Percentiles rank a stretch among this genome's conserved stretches.
phyloP scores from a whole-genome alignment of 2,329 filamentous ascomycete genomes.

The Beauveria sp. region DNA sequence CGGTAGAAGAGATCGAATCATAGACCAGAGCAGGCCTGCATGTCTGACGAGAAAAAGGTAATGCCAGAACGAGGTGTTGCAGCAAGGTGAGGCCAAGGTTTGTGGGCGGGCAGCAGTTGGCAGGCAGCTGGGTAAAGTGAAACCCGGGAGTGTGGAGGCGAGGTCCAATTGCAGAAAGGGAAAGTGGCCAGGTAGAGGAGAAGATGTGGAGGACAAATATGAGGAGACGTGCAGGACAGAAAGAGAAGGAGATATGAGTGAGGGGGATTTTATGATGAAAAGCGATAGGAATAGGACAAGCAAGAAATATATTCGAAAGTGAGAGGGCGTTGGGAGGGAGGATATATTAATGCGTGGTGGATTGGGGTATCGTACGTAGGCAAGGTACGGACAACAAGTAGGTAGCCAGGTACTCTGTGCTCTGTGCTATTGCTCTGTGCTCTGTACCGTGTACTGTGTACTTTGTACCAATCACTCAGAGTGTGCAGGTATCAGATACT shows the following conservation, averaged over 20 bases:
- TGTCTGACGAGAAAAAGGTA: slow-evolving; percentile 1
- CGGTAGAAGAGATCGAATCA: not conserved
- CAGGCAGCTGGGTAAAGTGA: not conserved
- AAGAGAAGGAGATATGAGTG: no score
- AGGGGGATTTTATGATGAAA: no score
- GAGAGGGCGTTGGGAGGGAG: not conserved
- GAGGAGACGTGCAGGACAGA: not conserved
- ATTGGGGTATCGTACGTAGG: not conserved
- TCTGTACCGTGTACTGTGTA: no score
- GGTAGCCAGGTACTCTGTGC: no score
- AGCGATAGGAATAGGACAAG: not conserved
- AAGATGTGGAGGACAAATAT: not conserved
- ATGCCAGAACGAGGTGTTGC: not conserved
- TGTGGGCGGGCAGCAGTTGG: not conserved
- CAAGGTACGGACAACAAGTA: not conserved
- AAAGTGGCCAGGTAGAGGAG: not conserved
- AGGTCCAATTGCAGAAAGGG: not conserved
- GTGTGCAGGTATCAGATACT: no score
- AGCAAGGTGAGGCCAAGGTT: not conserved
- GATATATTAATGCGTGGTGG: not conserved
- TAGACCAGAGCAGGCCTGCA: not conserved
- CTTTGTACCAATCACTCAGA: no score
- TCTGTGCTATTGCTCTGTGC: no score
- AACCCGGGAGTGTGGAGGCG: not conserved
- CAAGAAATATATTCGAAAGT: not conserved